Base-by-base conservation (phyloP, 768 basidiomycete species). In the Lentinula sp. region DNA sequence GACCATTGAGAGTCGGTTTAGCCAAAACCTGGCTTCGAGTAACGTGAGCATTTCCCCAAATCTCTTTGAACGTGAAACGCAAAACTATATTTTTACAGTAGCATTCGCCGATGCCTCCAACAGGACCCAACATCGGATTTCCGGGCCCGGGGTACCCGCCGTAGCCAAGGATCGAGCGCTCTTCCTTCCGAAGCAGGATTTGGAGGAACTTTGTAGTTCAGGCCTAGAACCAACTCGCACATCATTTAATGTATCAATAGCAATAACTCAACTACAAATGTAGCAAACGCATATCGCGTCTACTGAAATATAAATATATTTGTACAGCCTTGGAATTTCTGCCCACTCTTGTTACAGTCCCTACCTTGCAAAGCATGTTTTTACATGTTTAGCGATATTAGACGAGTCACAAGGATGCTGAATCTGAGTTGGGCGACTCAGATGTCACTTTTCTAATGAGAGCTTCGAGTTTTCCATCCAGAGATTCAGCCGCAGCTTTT, bases 391-490 rank as follows among this genome's bases (percentile, higher is more conserved):
- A 28, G 28, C 28, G 28, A 28, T 28, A 3, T 28, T 28, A 28
- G 28, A 28, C 28, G 3, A 28, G 28, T 51, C 31, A 51, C 31
- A 51, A 32, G 32, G 50, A 51, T 11, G 50, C 23, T 51, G 50
- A 32, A 32, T n/a, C 31, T 7, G 37, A 39, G 13, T 13, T 39
- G 9, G 34, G 4, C 9, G 55, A 51, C 43, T 65, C 60, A 16
- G 69, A 64, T 21, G 71, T 74, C 45, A 80, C 70, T 51, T 62
- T 74, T 43, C 60, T 62, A 18, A 80, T 71, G 64, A 84, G 60
- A 42, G 60, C 62, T 60, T 82, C 80, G 40, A 84, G 63, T 68
- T 79, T 82, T 32, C 45, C 68, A 63, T 83, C 81, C 62, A 85
- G 62, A 2, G 35, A 65, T 46, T 73, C 66, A 0, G 76, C 70